Evolutionary conservation across 176 grass and related monocot genomes (phyloP), one percentile per base, ranked within the genome.

Genomic region (Olyra latifolia): DNA sequence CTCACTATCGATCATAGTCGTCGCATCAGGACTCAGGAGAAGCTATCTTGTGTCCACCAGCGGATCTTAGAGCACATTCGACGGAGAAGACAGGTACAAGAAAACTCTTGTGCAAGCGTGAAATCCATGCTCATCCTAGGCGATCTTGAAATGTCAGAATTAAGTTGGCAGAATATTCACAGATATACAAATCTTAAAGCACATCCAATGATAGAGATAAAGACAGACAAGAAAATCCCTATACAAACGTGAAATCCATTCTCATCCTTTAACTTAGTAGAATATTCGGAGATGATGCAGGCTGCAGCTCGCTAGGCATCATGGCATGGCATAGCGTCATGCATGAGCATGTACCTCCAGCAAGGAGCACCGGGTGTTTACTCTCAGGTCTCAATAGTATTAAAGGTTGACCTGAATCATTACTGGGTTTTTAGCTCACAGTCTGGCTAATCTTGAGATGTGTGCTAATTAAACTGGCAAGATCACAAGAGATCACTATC

Each of bases 281-380:
- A 74, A 79, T 84, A 61, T 88, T 74, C 80, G 59, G 74, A 59
- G 44, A 77, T 28, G 24, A 27, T 65, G 13, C 65, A 24, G 5
- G 38, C 1, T 53, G 72, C 79, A 59, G 74, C 50, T 66, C 23
- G 22, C 57, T 2, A 16, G 65, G 15, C 5, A 7, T 59, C 58
- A 16, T 75, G 39, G 44, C 54, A 3, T n/a, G n/a, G n/a, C n/a
- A 22, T 29, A 40, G 12, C 59, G 29, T 35, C 58, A 49, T 58
- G 75, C 32, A 35, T 35, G 32, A 35, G 41, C 30, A 39, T 78
- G 13, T 60, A 20, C 27, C 75, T 79, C 68, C 67, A 65, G 25
- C 67, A 17, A 63, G 1, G 66, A 50, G 42, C 56, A 45, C 56
- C 32, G 66, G 57, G 45, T 77, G 45, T 54, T 81, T 87, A 76